Conservation (phyloP, 2,329 filamentous ascomycete species). For the Tolypocladium tundrense region DNA sequence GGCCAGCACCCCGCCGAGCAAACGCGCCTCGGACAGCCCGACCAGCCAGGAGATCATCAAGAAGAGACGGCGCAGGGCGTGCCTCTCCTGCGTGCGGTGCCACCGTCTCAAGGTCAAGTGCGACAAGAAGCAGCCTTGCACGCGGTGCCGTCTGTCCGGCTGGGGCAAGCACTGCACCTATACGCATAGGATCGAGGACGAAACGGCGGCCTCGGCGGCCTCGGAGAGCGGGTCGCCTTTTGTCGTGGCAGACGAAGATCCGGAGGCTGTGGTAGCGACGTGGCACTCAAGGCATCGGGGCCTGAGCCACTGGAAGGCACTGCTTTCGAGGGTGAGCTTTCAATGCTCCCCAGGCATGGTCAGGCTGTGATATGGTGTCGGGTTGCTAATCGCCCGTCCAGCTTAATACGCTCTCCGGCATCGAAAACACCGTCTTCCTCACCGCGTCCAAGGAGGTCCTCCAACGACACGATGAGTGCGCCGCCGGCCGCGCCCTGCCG, state of each 20-base stretch:
- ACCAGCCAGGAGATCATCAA: background rate
- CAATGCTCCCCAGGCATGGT: background rate
- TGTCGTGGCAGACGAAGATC: background rate
- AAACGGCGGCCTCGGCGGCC: background rate
- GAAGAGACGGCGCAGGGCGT: slow-evolving; percentile 1
- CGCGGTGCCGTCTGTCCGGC: slow-evolving; percentile 2
- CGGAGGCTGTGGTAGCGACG: background rate
- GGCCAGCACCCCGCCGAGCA: background rate
- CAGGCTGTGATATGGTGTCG: background rate
- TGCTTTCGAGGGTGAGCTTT: background rate
- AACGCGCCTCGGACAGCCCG: background rate
- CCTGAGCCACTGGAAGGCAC: background rate
- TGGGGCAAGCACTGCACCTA: slow-evolving; percentile 3
- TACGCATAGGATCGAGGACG: background rate
- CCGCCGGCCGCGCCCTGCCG: background rate
- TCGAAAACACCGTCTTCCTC: background rate
- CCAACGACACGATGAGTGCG: background rate
- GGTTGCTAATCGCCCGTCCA: background rate
- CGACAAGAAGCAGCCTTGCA: slow-evolving; percentile 6
- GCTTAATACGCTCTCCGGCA: background rate
- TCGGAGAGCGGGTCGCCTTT: background rate
- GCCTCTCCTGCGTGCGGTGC: slow-evolving; percentile 5
- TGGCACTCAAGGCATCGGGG: background rate
- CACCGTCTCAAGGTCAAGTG: slow-evolving; percentile 3
- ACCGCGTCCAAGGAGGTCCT: background rate